Base-by-base conservation (phyloP, 176 grass and related monocot species). In the Thinopyrum elongatum region DNA sequence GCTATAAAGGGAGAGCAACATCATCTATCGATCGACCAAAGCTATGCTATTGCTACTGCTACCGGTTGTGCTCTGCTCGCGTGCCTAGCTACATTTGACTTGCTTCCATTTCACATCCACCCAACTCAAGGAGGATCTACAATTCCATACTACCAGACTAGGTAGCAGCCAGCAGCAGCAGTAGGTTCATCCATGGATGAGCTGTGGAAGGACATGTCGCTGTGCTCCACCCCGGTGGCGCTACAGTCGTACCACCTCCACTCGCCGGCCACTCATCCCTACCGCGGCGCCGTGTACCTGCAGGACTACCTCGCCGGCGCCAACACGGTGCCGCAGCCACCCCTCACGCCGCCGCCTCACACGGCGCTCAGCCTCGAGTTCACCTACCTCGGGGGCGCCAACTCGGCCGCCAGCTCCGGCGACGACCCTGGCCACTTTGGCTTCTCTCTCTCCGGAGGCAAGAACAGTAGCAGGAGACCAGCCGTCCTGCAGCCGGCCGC, bases 281-380 rank as follows among this genome's bases (percentile, higher is more conserved):
- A 68, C 46, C 72, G 46, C 22, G 71, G 39, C 70, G 39, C 58
- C 26, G 59, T 22, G 36, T 44, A 61, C 26, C 53, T 51, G 41
- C 72, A 75, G 42, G 42, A 30, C 42, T 75, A 19, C 68, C 41
- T 82, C 64, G 77, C 22, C 35, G 14, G 14, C 14, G 14, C 63
- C 55, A 58, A 22, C 63, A 71, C 66, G 1, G 34, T 57, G n/a
- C 81, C 47, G 16, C 72, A 75, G 72, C 72, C 42, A 4, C 70
- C 70, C 3, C 41, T 7, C 15, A 28, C 62, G 23, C 74, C 74
- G 23, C 70, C 70, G 12, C 39, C 73, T 11, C 64, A 76, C 65
- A 73, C 87, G 2, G 63, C 65, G 26, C 78, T 87, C 28, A 80
- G 66, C 65, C 84, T 81, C 28, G 78, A 65, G 85, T 87, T 87